Evolutionary conservation across 2,329 filamentous ascomycete species (phyloP).

Genomic region (Triangularia setosa): DNA sequence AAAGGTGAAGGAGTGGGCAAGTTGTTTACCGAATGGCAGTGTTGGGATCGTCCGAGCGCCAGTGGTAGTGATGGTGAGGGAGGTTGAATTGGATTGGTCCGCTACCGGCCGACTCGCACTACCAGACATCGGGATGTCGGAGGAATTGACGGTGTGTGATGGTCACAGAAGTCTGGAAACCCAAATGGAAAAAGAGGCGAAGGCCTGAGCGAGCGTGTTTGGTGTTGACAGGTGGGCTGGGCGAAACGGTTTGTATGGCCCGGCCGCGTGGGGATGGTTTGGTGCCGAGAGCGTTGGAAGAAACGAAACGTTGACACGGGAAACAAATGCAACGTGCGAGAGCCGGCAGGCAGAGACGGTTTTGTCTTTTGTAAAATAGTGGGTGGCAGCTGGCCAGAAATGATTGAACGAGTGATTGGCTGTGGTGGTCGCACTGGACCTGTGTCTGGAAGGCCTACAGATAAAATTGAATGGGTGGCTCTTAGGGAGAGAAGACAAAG

Average conservation of each 20-base stretch:
- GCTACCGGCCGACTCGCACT: neutral
- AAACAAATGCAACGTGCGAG: slow-evolving; percentile 3
- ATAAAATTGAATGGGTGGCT: neutral
- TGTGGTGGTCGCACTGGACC: neutral
- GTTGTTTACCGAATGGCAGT: neutral
- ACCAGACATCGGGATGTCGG: neutral
- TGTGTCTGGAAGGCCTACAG: neutral
- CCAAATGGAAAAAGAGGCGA: slow-evolving; percentile 11
- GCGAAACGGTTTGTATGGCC: slow-evolving; percentile 4
- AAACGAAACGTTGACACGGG: slow-evolving; percentile 17
- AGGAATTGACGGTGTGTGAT: neutral
- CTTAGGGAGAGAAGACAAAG: neutral
- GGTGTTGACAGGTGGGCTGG: slow-evolving; percentile 4
- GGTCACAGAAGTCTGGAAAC: slow-evolving; percentile 9
- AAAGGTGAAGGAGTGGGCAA: neutral
- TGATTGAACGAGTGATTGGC: neutral
- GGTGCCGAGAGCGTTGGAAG: slow-evolving; percentile 12
- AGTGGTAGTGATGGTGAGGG: neutral
- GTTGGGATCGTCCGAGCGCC: slow-evolving; percentile 15
- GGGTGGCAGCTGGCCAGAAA: neutral
- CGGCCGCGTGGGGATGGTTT: slow-evolving; percentile 1
- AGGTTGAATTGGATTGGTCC: neutral
- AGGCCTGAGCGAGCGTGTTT: neutral
- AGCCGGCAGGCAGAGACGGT: neutral
- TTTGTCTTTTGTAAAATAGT: neutral